Conservation (phyloP, 2,329 filamentous ascomycete species). For the Epichloe typhina region DNA sequence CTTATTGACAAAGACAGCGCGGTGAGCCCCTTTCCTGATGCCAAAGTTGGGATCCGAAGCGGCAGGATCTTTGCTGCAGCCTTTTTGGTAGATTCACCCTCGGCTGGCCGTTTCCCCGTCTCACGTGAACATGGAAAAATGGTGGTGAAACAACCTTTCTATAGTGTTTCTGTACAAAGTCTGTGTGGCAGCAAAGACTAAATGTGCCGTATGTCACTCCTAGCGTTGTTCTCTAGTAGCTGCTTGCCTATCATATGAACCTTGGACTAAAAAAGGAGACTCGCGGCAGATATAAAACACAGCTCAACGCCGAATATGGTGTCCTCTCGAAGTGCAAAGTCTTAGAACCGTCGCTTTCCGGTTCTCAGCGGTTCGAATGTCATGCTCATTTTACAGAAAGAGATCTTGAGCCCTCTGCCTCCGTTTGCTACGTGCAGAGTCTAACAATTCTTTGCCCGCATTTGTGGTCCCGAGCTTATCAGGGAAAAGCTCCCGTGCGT, state of each 20-base stretch:
- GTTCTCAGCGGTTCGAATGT: not conserved
- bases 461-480: conserved; percentile 44
- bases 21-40: too few relatives aligned
- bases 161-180: not conserved
- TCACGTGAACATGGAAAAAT: too few relatives aligned
- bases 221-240: not conserved
- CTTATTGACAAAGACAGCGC: too few relatives aligned
- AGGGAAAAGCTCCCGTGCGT: conserved; percentile 56
- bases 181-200: not conserved
- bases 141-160: not conserved
- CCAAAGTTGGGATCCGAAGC: too few relatives aligned
- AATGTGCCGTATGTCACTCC: not conserved
- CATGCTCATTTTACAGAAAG: conserved; percentile 39
- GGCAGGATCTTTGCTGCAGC: too few relatives aligned
- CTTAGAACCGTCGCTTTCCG: too few relatives aligned
- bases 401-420: conserved; percentile 61
- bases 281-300: not conserved
- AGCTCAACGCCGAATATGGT: not conserved
- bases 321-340: too few relatives aligned
- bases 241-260: not conserved
- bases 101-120: too few relatives aligned
- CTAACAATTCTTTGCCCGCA: conserved; percentile 55
- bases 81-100: too few relatives aligned
- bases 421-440: conserved; percentile 35
- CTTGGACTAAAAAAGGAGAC: not conserved